A percentile compares a stretch with the other conserved stretches of the same genome.
These are phyloP conservation scores for Moesziomyces antarcticus DNA, from an alignment of 1,284 basidiomycete genomes.

Conservation along the genomic window DNA sequence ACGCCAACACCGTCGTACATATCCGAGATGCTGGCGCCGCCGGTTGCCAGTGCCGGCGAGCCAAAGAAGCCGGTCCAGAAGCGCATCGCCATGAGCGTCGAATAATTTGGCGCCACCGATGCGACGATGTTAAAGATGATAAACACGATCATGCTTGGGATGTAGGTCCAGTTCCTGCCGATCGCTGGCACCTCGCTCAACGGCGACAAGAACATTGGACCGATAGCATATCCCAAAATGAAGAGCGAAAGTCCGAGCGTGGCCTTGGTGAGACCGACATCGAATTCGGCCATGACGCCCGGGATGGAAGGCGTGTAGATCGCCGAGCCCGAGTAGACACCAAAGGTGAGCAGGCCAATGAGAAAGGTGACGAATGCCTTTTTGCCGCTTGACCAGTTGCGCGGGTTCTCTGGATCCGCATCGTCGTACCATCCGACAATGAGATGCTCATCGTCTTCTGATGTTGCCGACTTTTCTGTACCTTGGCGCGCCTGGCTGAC, in stretches of 20 bases:
- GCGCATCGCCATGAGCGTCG: constrained; percentile 58
- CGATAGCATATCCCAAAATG: constrained; percentile 69
- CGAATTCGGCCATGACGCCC: constrained; percentile 72
- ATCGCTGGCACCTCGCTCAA: constrained; percentile 71
- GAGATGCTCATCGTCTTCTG: constrained; percentile 8
- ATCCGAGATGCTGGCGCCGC: constrained; percentile 52
- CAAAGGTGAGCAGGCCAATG: constrained; percentile 31
- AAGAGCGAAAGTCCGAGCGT: constrained; percentile 79
- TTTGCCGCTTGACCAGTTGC: constrained; percentile 36
- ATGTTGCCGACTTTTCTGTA: background rate
- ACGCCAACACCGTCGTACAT: constrained; percentile 60
- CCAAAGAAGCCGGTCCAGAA: constrained; percentile 63
- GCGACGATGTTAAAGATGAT: constrained; percentile 42
- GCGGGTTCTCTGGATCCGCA: constrained; percentile 46
- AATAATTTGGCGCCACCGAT: constrained; percentile 60
- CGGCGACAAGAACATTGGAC: constrained; percentile 70
- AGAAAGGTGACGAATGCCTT: constrained; percentile 45
- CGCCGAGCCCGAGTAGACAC: constrained; percentile 46
- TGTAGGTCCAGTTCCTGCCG: constrained; percentile 68
- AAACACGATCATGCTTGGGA: constrained; percentile 40
- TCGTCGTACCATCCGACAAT: constrained; percentile 69
- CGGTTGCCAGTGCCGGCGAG: constrained; percentile 55
- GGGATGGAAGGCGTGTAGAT: constrained; percentile 57
- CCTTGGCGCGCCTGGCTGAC: constrained; percentile 5
- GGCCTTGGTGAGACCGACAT: constrained; percentile 76